Evolutionary conservation across 164 flowering plant genomes (phyloP).

Genomic region (Vitis cinerea): DNA sequence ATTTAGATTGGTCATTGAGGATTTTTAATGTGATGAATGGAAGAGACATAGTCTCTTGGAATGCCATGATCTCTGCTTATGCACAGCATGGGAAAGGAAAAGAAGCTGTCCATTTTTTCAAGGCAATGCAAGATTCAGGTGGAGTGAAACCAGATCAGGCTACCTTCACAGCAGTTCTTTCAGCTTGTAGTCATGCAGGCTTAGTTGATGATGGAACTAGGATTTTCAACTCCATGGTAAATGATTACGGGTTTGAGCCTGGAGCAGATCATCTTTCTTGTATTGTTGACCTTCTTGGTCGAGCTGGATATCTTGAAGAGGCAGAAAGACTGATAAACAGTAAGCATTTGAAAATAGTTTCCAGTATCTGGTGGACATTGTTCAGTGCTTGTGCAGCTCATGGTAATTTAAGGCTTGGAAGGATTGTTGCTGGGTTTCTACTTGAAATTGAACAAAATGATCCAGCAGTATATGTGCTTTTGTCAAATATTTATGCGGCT

Average conservation of each 20-base stretch:
- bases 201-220: constrained; percentile 47
- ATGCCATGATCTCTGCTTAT: constrained; percentile 56
- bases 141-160: constrained; percentile 45
- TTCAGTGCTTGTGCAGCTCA: constrained; percentile 67
- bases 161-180: constrained; percentile 60
- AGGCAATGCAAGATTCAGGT: constrained; percentile 35
- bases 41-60: constrained; percentile 58
- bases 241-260: constrained; percentile 42
- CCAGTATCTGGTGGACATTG: constrained; percentile 55
- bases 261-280: constrained; percentile 58
- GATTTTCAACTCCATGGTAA: constrained; percentile 56
- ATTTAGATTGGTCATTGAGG: constrained; percentile 37
- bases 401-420: constrained; percentile 58
- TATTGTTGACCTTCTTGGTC: constrained; percentile 54
- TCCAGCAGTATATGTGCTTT: constrained; percentile 51
- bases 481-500: constrained; percentile 58
- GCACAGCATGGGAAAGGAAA: constrained; percentile 66
- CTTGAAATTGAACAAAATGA: constrained; percentile 44
- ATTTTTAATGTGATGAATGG: constrained; percentile 43
- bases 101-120: constrained; percentile 47
- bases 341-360: constrained; percentile 26
- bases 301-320: constrained; percentile 58
- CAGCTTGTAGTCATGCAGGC: constrained; percentile 76
- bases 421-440: constrained; percentile 44
- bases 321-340: constrained; percentile 44